These are phyloP conservation scores for Udeniomyces megalosporus DNA, from an alignment of 768 basidiomycete genomes.

Conservation along the genomic window DNA sequence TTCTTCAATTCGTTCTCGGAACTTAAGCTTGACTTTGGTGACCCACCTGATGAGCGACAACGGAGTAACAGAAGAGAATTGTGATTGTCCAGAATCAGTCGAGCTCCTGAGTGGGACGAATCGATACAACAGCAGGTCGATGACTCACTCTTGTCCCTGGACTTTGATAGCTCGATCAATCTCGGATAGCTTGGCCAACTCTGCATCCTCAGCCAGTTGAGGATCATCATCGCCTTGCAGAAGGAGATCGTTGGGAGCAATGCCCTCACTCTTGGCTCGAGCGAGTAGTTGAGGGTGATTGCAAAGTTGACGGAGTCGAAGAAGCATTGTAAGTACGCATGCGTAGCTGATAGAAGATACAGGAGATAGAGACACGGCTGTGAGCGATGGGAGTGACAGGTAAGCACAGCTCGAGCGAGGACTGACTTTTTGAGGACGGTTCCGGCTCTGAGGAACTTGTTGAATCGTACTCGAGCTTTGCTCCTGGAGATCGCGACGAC, in stretches of 20 bases:
- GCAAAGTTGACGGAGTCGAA: slow-evolving; percentile 11
- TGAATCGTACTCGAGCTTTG: slow-evolving; percentile 44
- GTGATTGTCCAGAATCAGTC: too few relatives aligned
- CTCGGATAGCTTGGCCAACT: not conserved
- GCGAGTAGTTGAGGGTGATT: slow-evolving; percentile 12
- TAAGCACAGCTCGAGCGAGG: not conserved
- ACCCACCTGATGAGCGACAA: not conserved
- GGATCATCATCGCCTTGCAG: not conserved
- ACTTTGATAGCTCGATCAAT: not conserved
- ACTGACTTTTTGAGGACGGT: slow-evolving; percentile 12
- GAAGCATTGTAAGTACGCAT: not conserved
- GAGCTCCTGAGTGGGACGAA: not conserved
- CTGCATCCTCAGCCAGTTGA: not conserved
- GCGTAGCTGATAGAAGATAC: too few relatives aligned
- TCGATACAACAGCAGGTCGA: not conserved
- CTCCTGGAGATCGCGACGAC: slow-evolving; percentile 12
- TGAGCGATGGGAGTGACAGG: not conserved
- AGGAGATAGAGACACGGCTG: too few relatives aligned
- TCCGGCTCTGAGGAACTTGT: slow-evolving; percentile 28
- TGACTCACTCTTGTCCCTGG: not conserved
- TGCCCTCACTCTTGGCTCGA: not conserved
- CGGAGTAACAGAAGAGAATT: too few relatives aligned
- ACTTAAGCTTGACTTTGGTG: not conserved
- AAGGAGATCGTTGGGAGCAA: not conserved
- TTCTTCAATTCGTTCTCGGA: not conserved